Evolutionary conservation across 2,329 filamentous ascomycete genomes (phyloP).

Genomic region (Fusarium ambrosium): DNA sequence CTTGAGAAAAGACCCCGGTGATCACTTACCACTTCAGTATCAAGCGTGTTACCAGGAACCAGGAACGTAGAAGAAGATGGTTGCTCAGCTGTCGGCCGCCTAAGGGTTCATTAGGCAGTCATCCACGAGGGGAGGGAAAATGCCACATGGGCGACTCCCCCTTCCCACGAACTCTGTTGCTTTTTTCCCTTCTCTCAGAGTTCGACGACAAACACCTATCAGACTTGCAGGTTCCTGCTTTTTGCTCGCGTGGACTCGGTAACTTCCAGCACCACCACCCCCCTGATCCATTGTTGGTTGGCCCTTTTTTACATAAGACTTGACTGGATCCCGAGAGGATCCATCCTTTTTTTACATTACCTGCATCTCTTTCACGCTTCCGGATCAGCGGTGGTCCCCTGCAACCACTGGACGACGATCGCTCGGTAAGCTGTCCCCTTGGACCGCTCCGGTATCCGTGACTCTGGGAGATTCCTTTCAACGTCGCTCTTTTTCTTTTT

Average conservation of each 20-base stretch:
- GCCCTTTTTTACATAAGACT: conserved; percentile 24
- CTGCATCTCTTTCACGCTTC: background rate
- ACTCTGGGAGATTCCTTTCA: background rate
- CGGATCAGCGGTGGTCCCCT: conserved; percentile 6
- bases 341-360: background rate
- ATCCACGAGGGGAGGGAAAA: background rate
- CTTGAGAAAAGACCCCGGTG: background rate
- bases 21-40: conserved; percentile 20
- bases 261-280: background rate
- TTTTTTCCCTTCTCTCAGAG: background rate
- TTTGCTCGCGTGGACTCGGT: background rate
- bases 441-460: background rate
- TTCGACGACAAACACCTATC: background rate
- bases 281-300: background rate
- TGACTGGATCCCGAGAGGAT: background rate
- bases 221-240: background rate
- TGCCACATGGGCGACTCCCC: background rate
- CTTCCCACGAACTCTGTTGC: conserved; percentile 23
- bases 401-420: conserved; percentile 20
- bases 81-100: conserved; percentile 28
- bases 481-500: background rate
- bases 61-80: conserved; percentile 20
- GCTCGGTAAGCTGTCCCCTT: conserved; percentile 3
- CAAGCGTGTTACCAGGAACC: conserved; percentile 12
- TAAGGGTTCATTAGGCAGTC: conserved; percentile 1